phyloP scores from a whole-genome alignment of 306 rosid species.

The Cucumis melo region DNA sequence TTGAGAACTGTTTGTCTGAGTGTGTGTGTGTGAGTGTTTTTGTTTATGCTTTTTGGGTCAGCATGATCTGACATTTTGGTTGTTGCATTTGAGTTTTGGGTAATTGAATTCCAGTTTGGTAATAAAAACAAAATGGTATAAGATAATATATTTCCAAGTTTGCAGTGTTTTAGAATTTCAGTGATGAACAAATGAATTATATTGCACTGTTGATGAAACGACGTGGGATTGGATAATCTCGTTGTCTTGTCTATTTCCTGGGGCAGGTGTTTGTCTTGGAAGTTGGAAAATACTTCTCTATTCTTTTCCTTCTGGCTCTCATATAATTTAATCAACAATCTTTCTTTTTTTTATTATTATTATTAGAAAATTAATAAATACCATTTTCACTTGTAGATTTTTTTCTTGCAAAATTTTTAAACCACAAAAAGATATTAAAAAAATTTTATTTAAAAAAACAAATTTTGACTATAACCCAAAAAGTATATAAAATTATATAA shows the following conservation, averaged over 20 bases:
- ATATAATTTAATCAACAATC: not conserved
- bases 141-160: not conserved
- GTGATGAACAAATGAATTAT: not conserved
- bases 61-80: not conserved
- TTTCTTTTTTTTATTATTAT: no score
- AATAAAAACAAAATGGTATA: not conserved
- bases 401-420: no score
- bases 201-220: not conserved
- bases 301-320: not conserved
- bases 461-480: no score
- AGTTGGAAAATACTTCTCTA: not conserved
- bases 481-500: no score
- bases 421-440: no score
- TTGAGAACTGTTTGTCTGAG: not conserved
- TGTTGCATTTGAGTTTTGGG: not conserved
- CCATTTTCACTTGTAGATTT: no score
- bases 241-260: not conserved
- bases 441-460: no score
- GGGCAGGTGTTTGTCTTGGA: not conserved
- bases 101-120: not conserved
- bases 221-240: not conserved
- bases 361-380: no score
- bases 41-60: not conserved
- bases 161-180: not conserved
- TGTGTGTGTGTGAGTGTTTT: not conserved